These are phyloP conservation scores for Penicillium coffeae DNA, from an alignment of 495 filamentous ascomycete genomes.

Conservation along the genomic window DNA sequence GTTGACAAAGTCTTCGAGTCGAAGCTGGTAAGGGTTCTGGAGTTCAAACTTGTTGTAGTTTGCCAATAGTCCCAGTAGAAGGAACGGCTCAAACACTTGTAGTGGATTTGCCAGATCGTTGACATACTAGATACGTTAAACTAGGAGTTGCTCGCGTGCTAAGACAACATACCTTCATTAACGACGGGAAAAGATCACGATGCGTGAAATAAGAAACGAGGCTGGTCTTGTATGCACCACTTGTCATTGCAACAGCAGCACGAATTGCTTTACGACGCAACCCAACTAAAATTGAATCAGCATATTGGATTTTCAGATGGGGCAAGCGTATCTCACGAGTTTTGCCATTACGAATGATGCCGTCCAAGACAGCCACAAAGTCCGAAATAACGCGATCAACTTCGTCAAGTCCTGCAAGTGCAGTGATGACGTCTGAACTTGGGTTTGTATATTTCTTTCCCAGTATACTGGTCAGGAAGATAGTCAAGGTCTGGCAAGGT, in stretches of 20 bases:
- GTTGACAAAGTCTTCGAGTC: slow-evolving; percentile 97
- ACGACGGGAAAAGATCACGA: slow-evolving; percentile 84
- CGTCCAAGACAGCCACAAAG: slow-evolving; percentile 79
- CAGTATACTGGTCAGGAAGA: slow-evolving; percentile 76
- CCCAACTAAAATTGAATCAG: too few relatives aligned
- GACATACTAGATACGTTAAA: slow-evolving; percentile 58
- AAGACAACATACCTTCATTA: slow-evolving; percentile 76
- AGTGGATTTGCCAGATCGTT: slow-evolving; percentile 68
- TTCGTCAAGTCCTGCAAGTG: slow-evolving; percentile 82
- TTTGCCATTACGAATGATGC: slow-evolving; percentile 73
- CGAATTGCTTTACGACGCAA: slow-evolving; percentile 75
- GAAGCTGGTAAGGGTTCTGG: slow-evolving; percentile 92
- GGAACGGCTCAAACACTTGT: slow-evolving; percentile 68
- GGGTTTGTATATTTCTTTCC: slow-evolving; percentile 92
- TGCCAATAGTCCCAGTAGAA: slow-evolving; percentile 80
- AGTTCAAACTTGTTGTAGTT: slow-evolving; percentile 99
- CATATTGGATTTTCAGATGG: too few relatives aligned
- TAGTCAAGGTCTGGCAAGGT: slow-evolving; percentile 74
- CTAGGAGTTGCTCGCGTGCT: background rate
- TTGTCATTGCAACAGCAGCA: slow-evolving; percentile 77
- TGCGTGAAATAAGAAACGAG: slow-evolving; percentile 94
- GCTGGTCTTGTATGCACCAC: slow-evolving; percentile 90
- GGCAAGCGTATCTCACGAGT: slow-evolving; percentile 54
- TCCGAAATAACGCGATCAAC: slow-evolving; percentile 83
- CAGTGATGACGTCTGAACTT: slow-evolving; percentile 87